Conservation (phyloP, 2,329 filamentous ascomycete genomes). For the Cercospora berteroae region DNA sequence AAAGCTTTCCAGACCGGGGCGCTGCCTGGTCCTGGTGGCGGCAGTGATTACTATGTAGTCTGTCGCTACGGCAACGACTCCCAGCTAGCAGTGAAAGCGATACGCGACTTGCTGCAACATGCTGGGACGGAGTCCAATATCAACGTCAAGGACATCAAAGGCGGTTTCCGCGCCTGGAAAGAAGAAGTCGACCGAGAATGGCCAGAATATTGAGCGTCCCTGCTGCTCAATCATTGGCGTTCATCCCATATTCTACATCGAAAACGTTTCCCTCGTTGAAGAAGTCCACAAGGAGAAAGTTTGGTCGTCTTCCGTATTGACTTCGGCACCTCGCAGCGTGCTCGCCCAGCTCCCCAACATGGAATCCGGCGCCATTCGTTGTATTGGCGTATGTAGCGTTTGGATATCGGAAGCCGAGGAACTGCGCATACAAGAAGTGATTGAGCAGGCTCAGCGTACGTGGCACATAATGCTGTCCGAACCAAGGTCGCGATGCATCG, state of each 20-base stretch:
- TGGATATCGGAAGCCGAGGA: conserved; percentile 45
- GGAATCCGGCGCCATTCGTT: conserved; percentile 44
- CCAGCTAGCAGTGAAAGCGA: conserved; percentile 63
- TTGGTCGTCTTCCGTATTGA: conserved; percentile 41
- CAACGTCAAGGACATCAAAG: conserved; percentile 68
- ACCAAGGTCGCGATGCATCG: conserved; percentile 43
- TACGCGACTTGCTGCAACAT: conserved; percentile 54
- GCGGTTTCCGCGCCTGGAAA: conserved; percentile 72
- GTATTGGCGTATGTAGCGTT: conserved; percentile 41
- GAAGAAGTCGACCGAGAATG: conserved; percentile 60
- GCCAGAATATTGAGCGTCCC: conserved; percentile 54
- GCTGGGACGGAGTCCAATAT: conserved; percentile 46
- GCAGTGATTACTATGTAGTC: conserved; percentile 54
- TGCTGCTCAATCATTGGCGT: conserved; percentile 27
- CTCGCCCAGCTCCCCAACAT: conserved; percentile 46
- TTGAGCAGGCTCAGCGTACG: conserved; percentile 49
- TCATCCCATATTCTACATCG: conserved; percentile 32
- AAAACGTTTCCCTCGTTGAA: conserved; percentile 34
- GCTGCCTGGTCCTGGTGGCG: conserved; percentile 40
- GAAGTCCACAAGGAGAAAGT: conserved; percentile 45
- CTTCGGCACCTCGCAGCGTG: conserved; percentile 43
- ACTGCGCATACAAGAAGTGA: conserved; percentile 47
- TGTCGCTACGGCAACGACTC: conserved; percentile 78
- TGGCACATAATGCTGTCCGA: conserved; percentile 39
- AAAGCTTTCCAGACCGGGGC: conserved; percentile 27